Base-by-base conservation (phyloP, 78 protist genomes). In the Dictyostelium intermedium region DNA sequence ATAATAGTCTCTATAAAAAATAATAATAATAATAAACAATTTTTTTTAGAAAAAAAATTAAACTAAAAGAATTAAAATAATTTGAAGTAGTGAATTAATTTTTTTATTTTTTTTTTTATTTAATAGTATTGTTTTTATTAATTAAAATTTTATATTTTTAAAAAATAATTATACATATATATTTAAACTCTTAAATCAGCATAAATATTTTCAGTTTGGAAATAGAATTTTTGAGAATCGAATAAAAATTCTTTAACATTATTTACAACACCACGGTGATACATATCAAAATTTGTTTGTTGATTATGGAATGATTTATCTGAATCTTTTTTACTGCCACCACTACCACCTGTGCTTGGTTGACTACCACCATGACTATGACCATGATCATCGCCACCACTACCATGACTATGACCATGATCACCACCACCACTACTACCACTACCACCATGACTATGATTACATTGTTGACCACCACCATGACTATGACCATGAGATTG, bases 221-320 rank as follows among this genome's bases (percentile, higher is more conserved):
- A 45, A 45, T 85, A 85, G 45, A 66, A 85, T 35, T 85, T 70
- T 70, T 85, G 18, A 23, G 23, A 43, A 18, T 85, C 81, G 39
- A 85, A 85, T 43, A 85, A 69, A 69, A 85, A 85, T 30, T 85
- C 91, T 77, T 85, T 85, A 34, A 85, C 83, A 85, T 85, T 85
- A 69, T 85, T 85, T 56, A 73, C 35, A 32, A 27, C 30, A 23
- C 91, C 91, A 32, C 73, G 91, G 34, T 85, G 76, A 78, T 73
- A 85, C 25, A 56, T 61, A 34, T 70, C 76, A 56, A 45, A 85
- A 73, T 70, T n/a, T 14, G 53, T 20, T 16, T 85, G 25, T 50
- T 73, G 83, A 73, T 73, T 85, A 5, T 73, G 43, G 43, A 35
- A 34, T 63, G 56, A 50, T 41, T 35, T 27, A 25, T 83, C 87